Evolutionary conservation across 2,329 filamentous ascomycete genomes (phyloP).

Genomic region (Xylariaceae sp.): DNA sequence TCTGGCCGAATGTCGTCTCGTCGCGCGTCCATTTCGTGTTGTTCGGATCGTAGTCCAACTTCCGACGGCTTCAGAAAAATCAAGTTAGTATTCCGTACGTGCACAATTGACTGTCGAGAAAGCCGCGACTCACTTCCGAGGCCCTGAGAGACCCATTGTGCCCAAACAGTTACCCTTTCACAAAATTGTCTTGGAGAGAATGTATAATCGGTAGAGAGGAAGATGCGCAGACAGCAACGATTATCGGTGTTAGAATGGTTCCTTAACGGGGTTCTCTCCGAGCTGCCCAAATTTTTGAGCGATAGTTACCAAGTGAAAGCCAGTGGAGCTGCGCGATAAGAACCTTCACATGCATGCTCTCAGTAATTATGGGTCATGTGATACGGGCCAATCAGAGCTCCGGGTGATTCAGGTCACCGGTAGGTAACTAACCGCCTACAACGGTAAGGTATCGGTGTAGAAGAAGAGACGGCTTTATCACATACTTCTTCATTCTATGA

Average conservation of each 20-base stretch:
- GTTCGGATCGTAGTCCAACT: slow-evolving; percentile 87
- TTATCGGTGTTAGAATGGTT: slow-evolving; percentile 1
- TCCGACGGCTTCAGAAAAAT: slow-evolving; percentile 42
- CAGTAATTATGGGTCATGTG: background rate
- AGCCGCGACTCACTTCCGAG: slow-evolving; percentile 22
- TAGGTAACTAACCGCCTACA: too few relatives aligned
- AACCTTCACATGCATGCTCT: background rate
- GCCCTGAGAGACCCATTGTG: slow-evolving; percentile 29
- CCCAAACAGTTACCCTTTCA: background rate
- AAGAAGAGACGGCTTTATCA: background rate
- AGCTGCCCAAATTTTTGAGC: slow-evolving; percentile 15
- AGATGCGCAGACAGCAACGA: slow-evolving; percentile 3
- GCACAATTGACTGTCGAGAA: background rate
- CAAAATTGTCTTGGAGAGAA: background rate
- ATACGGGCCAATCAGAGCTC: background rate
- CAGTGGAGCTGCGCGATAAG: slow-evolving; percentile 9
- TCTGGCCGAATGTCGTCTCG: slow-evolving; percentile 79
- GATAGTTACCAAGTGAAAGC: slow-evolving; percentile 5
- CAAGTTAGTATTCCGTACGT: slow-evolving; percentile 6
- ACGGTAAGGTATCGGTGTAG: background rate
- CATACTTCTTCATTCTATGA: background rate
- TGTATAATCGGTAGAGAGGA: background rate
- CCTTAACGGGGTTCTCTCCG: slow-evolving; percentile 1
- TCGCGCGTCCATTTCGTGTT: slow-evolving; percentile 90
- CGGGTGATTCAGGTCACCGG: too few relatives aligned